Conservation (phyloP, 1,284 basidiomycete genomes). For the Kwoniella shivajii region DNA sequence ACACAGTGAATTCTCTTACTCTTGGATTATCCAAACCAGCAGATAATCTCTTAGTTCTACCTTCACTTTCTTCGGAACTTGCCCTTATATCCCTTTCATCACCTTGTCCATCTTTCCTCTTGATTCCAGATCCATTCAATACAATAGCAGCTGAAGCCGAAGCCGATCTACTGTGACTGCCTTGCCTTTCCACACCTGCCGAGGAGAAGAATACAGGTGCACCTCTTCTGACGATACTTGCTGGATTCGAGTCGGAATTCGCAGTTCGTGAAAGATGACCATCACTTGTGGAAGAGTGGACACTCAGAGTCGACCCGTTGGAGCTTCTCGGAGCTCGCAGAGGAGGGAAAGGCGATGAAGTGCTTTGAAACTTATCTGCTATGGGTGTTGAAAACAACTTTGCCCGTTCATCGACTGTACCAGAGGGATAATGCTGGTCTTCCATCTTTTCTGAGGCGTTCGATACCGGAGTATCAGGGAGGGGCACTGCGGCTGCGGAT, state of each 20-base stretch:
- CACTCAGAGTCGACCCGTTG: constrained; percentile 16
- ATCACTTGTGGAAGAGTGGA: constrained; percentile 2
- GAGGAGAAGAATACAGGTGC: constrained; percentile 47
- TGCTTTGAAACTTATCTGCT: constrained; percentile 47
- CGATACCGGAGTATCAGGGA: constrained; percentile 3
- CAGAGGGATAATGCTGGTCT: constrained; percentile 34
- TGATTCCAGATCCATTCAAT: constrained; percentile 7
- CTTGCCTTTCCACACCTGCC: constrained; percentile 5
- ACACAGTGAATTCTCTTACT: constrained; percentile 1
- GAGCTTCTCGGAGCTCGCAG: constrained; percentile 26
- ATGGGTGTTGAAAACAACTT: constrained; percentile 48
- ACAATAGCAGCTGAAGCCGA: constrained; percentile 1
- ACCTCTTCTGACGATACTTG: constrained; percentile 33
- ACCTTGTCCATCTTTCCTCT: constrained; percentile 37
- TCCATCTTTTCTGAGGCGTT: constrained; percentile 24
- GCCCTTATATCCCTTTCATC: neutral
- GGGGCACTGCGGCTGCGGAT: neutral
- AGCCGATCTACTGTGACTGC: constrained; percentile 14
- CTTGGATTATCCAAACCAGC: constrained; percentile 29
- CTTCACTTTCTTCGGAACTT: constrained; percentile 8
- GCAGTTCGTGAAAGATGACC: constrained; percentile 2
- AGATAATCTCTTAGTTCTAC: constrained; percentile 34
- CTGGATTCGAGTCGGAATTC: constrained; percentile 23
- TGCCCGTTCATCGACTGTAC: constrained; percentile 39
- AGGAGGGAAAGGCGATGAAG: constrained; percentile 26